phyloP scores from a whole-genome alignment of 768 basidiomycete species.

The Tulasnella sp. region DNA sequence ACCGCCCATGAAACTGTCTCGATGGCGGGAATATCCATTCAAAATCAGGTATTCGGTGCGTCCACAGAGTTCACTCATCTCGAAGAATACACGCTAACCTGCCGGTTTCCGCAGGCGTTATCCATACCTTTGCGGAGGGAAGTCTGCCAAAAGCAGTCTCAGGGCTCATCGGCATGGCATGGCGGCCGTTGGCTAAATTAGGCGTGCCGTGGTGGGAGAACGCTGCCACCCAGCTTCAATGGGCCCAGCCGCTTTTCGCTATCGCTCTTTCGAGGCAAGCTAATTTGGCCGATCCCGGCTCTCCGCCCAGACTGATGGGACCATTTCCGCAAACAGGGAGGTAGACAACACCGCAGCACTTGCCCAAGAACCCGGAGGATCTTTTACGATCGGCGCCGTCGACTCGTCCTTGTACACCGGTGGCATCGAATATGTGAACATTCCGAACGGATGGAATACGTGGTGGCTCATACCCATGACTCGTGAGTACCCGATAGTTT shows the following conservation, averaged over 20 bases:
- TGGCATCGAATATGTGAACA: slow-evolving; percentile 6
- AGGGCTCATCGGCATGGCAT: slow-evolving; percentile 18
- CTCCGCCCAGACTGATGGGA: not conserved
- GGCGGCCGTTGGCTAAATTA: slow-evolving; percentile 11
- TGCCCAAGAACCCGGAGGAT: not conserved
- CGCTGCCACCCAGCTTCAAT: not conserved
- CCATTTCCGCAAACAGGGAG: not conserved
- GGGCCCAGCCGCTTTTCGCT: slow-evolving; percentile 13
- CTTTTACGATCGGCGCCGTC: slow-evolving; percentile 1
- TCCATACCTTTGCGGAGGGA: not conserved
- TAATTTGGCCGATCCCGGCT: not conserved
- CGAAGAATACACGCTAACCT: not conserved
- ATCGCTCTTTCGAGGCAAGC: slow-evolving; percentile 10
- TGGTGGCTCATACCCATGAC: slow-evolving; percentile 15
- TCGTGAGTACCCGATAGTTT: not conserved
- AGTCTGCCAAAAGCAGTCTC: slow-evolving; percentile 1
- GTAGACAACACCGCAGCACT: not conserved
- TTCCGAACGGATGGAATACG: slow-evolving; percentile 8
- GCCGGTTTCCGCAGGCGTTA: not conserved
- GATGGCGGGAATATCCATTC: slow-evolving; percentile 13
- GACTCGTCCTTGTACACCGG: slow-evolving; percentile 8
- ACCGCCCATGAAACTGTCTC: slow-evolving; percentile 15
- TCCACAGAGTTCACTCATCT: not conserved
- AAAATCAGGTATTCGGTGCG: slow-evolving; percentile 14
- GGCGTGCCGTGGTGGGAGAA: slow-evolving; percentile 8